Percentiles rank a stretch among this genome's conserved stretches.
Evolutionary conservation across 331 rosid genomes (phyloP).

Genomic region (Cydonia oblonga): DNA sequence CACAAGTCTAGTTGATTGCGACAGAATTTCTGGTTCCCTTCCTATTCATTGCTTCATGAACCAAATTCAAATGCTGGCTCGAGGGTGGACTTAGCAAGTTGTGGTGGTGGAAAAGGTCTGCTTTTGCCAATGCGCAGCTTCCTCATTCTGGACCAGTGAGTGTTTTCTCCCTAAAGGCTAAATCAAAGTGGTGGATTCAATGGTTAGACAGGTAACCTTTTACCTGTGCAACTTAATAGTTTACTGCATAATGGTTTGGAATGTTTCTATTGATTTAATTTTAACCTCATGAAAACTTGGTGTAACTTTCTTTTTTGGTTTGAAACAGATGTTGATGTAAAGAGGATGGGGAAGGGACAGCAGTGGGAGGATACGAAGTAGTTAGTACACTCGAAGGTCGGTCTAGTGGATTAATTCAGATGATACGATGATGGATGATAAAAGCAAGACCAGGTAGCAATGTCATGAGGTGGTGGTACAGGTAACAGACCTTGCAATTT

Average conservation of each 20-base stretch:
- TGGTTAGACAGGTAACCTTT: background rate
- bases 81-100: background rate
- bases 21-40: background rate
- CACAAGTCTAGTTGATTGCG: background rate
- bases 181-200: background rate
- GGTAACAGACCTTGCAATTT: background rate
- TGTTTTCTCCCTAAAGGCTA: background rate
- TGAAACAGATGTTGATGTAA: background rate
- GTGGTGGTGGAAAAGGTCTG: background rate
- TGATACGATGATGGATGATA: background rate
- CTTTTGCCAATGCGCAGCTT: background rate
- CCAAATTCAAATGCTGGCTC: conserved; percentile 1
- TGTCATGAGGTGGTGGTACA: background rate
- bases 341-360: background rate
- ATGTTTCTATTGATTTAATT: background rate
- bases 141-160: background rate
- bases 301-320: background rate
- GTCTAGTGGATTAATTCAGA: background rate
- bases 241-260: background rate
- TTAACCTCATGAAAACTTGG: background rate
- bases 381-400: background rate
- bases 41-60: background rate
- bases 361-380: background rate
- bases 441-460: background rate
- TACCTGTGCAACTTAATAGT: background rate